A percentile compares a stretch with the other conserved stretches of the same genome.
These are phyloP conservation scores for Canavalia gladiata DNA, from an alignment of 306 rosid species.

Conservation along the genomic window DNA sequence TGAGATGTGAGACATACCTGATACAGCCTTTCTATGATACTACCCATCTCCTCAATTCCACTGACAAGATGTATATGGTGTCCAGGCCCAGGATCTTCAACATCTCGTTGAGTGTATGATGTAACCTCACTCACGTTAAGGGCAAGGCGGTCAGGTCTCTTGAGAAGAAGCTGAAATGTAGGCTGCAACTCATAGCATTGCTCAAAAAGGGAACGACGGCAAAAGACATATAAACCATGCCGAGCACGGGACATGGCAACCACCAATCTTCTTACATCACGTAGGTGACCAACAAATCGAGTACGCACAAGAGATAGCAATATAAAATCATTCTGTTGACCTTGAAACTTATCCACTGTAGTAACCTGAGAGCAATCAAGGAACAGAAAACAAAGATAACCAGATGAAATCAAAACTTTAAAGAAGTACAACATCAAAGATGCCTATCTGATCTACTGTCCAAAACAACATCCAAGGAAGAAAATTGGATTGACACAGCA, in stretches of 20 bases:
- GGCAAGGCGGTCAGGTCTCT: conserved; percentile 86
- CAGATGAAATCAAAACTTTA: conserved; percentile 18
- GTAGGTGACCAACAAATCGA: conserved; percentile 95
- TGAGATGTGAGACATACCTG: conserved; percentile 63
- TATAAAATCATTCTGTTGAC: conserved; percentile 98
- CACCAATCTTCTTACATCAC: conserved; percentile 97
- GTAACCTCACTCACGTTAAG: conserved; percentile 77
- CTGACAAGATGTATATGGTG: conserved; percentile 77
- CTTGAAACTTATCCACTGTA: conserved; percentile 98
- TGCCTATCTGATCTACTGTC: neutral
- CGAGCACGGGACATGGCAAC: conserved; percentile 99
- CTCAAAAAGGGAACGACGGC: conserved; percentile 93
- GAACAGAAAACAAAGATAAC: conserved; percentile 31
- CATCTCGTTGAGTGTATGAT: conserved; percentile 70
- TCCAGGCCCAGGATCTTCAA: conserved; percentile 72
- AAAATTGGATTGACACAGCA: neutral
- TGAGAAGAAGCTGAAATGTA: conserved; percentile 89
- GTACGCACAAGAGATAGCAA: conserved; percentile 94
- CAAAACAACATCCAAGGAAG: neutral
- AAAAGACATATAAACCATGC: conserved; percentile 91
- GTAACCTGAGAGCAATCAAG: conserved; percentile 68
- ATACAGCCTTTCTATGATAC: conserved; percentile 71
- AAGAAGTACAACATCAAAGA: conserved; percentile 14
- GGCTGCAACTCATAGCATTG: conserved; percentile 98
- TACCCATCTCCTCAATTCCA: conserved; percentile 84